Conservation (phyloP, 108 stramenopile genomes). For the Nitzschia palea region DNA sequence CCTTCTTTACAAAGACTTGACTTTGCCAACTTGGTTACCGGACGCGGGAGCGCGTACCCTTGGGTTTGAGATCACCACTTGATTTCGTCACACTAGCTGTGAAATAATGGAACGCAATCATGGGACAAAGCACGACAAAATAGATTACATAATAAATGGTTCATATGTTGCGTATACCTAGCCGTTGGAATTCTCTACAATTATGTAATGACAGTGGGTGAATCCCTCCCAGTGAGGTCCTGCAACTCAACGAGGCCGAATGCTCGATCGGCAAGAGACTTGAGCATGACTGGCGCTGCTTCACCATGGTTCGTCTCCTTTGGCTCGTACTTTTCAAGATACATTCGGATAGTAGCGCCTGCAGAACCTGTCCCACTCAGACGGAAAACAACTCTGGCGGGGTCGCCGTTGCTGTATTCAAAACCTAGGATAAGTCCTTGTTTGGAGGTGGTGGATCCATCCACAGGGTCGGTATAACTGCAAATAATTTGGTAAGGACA, state of each 20-base stretch:
- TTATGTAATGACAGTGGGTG: conserved; percentile 87
- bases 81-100: not conserved
- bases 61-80: conserved; percentile 23
- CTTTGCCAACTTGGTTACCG: conserved; percentile 54
- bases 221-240: conserved; percentile 70
- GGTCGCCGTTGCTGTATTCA: conserved; percentile 74
- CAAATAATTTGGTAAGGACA: too few species aligned
- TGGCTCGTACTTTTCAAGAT: conserved; percentile 93
- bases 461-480: conserved; percentile 96
- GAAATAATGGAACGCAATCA: not conserved
- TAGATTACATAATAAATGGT: not conserved
- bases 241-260: conserved; percentile 67
- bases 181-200: not conserved
- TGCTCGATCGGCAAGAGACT: conserved; percentile 74
- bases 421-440: conserved; percentile 95
- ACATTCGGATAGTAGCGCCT: conserved; percentile 99
- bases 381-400: conserved; percentile 94
- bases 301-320: conserved; percentile 63
- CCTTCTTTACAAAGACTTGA: conserved; percentile 64
- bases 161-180: not conserved
- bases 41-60: not conserved
- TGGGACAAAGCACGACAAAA: not conserved
- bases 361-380: conserved; percentile 94
- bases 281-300: conserved; percentile 71
- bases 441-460: conserved; percentile 80